Evolutionary conservation across 2,329 filamentous ascomycete genomes (phyloP).

Genomic region (Xylaria sp.): DNA sequence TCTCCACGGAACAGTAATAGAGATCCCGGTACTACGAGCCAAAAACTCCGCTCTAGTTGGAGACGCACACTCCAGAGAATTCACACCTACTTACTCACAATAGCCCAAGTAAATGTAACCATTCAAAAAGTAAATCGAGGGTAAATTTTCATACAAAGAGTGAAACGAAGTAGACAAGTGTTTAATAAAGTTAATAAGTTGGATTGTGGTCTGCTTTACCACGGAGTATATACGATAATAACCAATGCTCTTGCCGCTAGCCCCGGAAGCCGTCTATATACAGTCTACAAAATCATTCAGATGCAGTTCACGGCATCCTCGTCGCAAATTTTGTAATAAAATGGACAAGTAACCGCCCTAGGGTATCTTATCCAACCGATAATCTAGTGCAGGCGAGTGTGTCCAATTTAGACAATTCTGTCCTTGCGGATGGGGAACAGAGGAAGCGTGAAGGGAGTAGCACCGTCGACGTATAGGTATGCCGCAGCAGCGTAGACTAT

Average conservation of each 20-base stretch:
- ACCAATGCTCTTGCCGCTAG: constrained; percentile 24
- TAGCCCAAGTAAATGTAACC: no score
- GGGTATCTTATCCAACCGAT: constrained; percentile 25
- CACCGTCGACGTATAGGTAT: constrained; percentile 42
- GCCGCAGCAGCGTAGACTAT: constrained; percentile 41
- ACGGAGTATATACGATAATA: constrained; percentile 34
- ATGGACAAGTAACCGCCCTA: constrained; percentile 15
- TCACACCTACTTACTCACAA: neutral
- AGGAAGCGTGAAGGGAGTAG: constrained; percentile 42
- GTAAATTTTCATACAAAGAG: neutral
- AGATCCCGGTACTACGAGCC: neutral
- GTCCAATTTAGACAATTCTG: constrained; percentile 36
- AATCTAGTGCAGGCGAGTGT: neutral
- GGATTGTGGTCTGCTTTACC: constrained; percentile 27
- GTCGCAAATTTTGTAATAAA: constrained; percentile 24
- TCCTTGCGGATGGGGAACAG: constrained; percentile 44
- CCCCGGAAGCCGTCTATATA: constrained; percentile 34
- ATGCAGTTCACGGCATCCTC: constrained; percentile 25
- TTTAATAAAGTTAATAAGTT: constrained; percentile 30
- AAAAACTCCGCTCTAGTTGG: neutral
- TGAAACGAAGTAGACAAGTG: constrained; percentile 12
- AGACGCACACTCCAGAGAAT: neutral
- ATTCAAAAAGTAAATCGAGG: neutral
- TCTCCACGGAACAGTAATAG: constrained; percentile 16
- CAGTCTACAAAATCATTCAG: constrained; percentile 32